Evolutionary conservation across 768 basidiomycete species (phyloP), one percentile per base, ranked within the genome.

Genomic region (Rhodosporidiobolus odoratus): DNA sequence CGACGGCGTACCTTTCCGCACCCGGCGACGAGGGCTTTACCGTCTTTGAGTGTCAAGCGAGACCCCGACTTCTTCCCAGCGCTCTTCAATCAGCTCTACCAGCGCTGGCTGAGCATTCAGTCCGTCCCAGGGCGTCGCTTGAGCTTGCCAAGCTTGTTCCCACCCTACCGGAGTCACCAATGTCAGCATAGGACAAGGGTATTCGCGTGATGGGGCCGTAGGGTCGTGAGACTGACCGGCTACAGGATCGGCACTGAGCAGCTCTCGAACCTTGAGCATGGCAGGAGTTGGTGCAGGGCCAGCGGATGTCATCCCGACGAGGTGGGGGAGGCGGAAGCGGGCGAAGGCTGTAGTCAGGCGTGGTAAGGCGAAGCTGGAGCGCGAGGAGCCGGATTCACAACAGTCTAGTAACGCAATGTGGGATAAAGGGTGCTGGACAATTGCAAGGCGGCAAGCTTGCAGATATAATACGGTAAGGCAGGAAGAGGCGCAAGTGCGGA

Each of bases 111-210:
- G 87, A 6, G 81, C 75, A 23, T 68, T 71, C 2, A 10, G 77
- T 76, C 72, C 59, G 43, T 89, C 88, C 88, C 88, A 89, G 1
- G 88, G 88, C 0, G 86, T 88, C 1, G 85, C 64, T 0, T 81
- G 80, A 0, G 78, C 73, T 75, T 84, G 79, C 85, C 86, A 76
- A 0, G 70, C 70, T 21, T 59, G 50, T 4, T 76, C 75, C 75
- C 75, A 74, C 12, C 57, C 66, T 56, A 48, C 34, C 47, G 38
- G 30, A 35, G 15, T 15, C 10, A 32, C n/a, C n/a, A 9, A 23
- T 2, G 56, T 65, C 21, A 38, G 40, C 32, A 23, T 63, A 15
- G 3, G 19, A 6, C 37, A 38, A 12, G 25, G 48, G 3, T 53
- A 10, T 15, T 27, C 9, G 10, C 19, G 5, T 0, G 34, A 54